Evolutionary conservation across 768 basidiomycete genomes (phyloP), one percentile per base, ranked within the genome.

Genomic region (Termitomyces sp.): DNA sequence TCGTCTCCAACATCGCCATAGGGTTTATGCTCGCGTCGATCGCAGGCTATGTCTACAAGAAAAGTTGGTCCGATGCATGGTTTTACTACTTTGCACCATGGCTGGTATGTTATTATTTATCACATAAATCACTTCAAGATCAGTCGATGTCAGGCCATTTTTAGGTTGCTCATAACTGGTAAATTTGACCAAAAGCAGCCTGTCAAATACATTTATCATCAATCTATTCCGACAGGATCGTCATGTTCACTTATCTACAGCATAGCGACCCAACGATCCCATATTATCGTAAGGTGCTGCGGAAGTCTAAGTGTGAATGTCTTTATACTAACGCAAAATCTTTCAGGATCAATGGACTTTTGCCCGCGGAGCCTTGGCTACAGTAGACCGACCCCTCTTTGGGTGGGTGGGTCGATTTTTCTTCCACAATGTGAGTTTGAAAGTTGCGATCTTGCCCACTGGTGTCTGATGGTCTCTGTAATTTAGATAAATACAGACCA

Each of bases 251-350:
- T 1, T 83, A 82, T 62, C 71, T 86, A 12, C 84, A 85, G 44
- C 84, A 86, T 61, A 82, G 80, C 52, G 82, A 83, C 62, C 79
- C 80, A 5, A 76, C 73, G 0, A 74, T 85, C 28, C 83, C 84
- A 0, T 83, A 84, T 59, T 86, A 83, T 65, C 78, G 83, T 43
- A 70, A 72, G 67, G 73, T 72, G 61, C 32, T 30, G 37, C 27
- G 6, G 37, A 19, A 32, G 42, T 16, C 9, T 17, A 14, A 14
- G 35, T 4, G 21, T 12, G 39, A 43, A 9, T 28, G n/a, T 46
- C 10, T 21, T 37, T 25, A 23, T 41, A 40, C 40, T 52, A 23
- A 54, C 45, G 32, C n/a, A 30, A n/a, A 27, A 25, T 25, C 34
- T 23, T 49, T 25, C 52, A 77, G 77, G 69, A 68, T 34, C 73